Base-by-base conservation (phyloP, 495 filamentous ascomycete genomes). In the Podospora anserina region DNA sequence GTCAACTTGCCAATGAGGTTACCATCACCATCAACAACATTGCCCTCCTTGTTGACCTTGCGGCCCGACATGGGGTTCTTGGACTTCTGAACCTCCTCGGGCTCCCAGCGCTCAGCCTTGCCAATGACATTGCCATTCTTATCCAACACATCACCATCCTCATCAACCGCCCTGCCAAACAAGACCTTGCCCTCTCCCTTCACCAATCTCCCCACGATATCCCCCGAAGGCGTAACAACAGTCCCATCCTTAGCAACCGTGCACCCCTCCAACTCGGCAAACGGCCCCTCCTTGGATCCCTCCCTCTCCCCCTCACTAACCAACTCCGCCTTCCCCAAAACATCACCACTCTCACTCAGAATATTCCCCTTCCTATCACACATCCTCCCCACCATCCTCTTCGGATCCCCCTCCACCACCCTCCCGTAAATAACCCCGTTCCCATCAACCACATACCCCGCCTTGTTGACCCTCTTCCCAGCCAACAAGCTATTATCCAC, bases 401-500 rank as follows among this genome's bases (percentile, higher is more conserved):
- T 85, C 18, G 85, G 77, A 61, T 93, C 88, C 23, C 92, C 92
- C 72, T 92, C 90, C 56, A 88, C 82, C 9, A 96, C 86, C 20
- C 90, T 88, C 26, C 92, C 92, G 69, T 87, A 88, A 71, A 95
- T 90, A 20, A 82, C 82, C n/a, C 92, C 92, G 30, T 83, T 82
- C 27, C 78, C 77, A 73, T 96, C 92, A 66, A 96, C 92, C 19
- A 94, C 86, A 58, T 94, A 94, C 60, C 92, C 92, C 7, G 83
- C 84, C 78, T 95, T 95, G 81, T 96, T 96, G 74, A 95, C 90
- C 4, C 88, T 85, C 84, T 92, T 92, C 64, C 92, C 92, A 4
- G 91, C 92, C 5, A 96, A 82, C 16, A 84, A 78, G 3, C 90
- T 92, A 59, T 87, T 82, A 71, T 96, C 91, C 3, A 79, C 67